Evolutionary conservation across 78 protist genomes (phyloP).

Genomic region (Dictyostelium citrinum): DNA sequence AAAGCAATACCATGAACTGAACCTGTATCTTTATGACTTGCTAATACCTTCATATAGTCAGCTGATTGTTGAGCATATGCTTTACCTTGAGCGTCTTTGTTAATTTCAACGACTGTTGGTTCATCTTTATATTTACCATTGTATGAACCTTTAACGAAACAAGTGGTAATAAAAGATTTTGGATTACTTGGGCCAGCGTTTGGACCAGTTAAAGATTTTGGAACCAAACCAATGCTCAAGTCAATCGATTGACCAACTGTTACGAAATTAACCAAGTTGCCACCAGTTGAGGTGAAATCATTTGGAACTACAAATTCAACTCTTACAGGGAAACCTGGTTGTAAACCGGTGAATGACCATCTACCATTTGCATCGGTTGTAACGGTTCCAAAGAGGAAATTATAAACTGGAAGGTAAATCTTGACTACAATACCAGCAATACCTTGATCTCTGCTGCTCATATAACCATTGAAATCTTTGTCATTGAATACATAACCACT

Average conservation of each 20-base stretch:
- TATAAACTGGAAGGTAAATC: neutral
- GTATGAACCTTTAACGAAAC: conserved; percentile 25
- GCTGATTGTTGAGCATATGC: neutral
- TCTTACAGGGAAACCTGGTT: neutral
- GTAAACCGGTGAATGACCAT: conserved; percentile 17
- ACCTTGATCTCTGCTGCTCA: neutral
- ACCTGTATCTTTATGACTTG: conserved; percentile 42
- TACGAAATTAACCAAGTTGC: neutral
- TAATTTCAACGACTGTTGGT: neutral
- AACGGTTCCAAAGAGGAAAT: neutral
- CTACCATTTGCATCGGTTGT: neutral
- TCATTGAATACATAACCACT: neutral
- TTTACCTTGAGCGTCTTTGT: conserved; percentile 13
- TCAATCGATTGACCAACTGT: neutral
- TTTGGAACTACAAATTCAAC: neutral
- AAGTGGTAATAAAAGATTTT: conserved; percentile 18
- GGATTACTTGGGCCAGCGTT: neutral
- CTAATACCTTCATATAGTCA: neutral
- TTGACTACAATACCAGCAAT: neutral
- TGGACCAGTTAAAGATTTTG: neutral
- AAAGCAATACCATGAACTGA: conserved; percentile 46
- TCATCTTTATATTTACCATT: conserved; percentile 20
- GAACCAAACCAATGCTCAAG: neutral
- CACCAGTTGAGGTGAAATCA: conserved; percentile 22
- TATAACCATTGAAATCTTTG: neutral